These are phyloP conservation scores for Berberis thunbergii DNA, from an alignment of 164 flowering plant genomes.

Conservation along the genomic window DNA sequence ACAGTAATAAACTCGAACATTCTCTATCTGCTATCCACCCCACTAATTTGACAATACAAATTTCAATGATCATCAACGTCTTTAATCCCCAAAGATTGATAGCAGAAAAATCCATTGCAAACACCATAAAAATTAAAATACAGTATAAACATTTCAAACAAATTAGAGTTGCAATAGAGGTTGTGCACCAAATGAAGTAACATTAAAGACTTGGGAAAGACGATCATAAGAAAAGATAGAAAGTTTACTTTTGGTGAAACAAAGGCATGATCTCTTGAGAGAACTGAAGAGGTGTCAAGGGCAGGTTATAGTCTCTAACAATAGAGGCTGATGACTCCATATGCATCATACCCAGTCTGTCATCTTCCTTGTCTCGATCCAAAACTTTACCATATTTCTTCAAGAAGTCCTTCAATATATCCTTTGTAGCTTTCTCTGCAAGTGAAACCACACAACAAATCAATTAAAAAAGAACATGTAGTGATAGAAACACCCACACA, in stretches of 20 bases:
- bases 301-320: slow-evolving; percentile 52
- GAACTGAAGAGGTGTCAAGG: slow-evolving; percentile 45
- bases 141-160: too few relatives aligned
- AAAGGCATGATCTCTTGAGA: slow-evolving; percentile 39
- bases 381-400: slow-evolving; percentile 45
- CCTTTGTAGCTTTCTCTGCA: slow-evolving; percentile 41
- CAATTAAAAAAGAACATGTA: background rate
- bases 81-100: too few relatives aligned
- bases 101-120: too few relatives aligned
- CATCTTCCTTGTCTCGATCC: slow-evolving; percentile 39
- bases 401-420: slow-evolving; percentile 42
- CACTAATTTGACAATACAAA: too few relatives aligned
- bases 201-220: too few relatives aligned
- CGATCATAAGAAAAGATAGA: background rate
- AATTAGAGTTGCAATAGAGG: too few relatives aligned
- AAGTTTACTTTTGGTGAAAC: slow-evolving; percentile 31
- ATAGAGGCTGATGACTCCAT: slow-evolving; percentile 33
- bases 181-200: too few relatives aligned
- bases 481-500: background rate
- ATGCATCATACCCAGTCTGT: slow-evolving; percentile 44
- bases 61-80: too few relatives aligned
- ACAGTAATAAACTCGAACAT: too few relatives aligned
- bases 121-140: too few relatives aligned
- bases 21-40: too few relatives aligned
- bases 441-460: background rate